Base-by-base conservation (phyloP, 352 stramenopile species). In the Pythium aphanidermatum region DNA sequence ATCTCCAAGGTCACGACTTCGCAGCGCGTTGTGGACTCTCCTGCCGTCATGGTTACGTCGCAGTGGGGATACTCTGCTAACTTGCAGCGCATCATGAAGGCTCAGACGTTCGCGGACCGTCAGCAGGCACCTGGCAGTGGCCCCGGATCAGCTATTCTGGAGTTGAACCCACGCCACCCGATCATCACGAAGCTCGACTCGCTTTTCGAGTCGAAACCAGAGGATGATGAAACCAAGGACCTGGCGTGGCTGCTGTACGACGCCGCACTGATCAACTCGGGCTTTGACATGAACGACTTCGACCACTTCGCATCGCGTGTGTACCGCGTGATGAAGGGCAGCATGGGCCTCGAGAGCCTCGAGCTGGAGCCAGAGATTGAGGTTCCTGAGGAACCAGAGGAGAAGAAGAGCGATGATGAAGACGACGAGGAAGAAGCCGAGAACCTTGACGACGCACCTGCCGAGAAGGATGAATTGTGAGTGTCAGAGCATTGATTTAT, bases 41-140 rank as follows among this genome's bases (percentile, higher is more conserved):
- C 97, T 11, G 92, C 91, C 2, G 93, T 99, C 49, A 96, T 99
- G 55, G 90, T 97, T 28, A 98, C 93, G 8, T 93, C 86, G 5
- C 86, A 98, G 63, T 99, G 95, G 74, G 96, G 96, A 17, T 91
- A 99, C 71, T 97, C 86, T 31, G 96, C 97, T 13, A 99, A 99
- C 71, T 99, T 99, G 96, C 96, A 99, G 70, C 85, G 96, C 31
- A 98, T 99, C 69, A 98, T 99, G 86, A 92, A 97, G 64, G 77
- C 96, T 20, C 97, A 99, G 75, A 97, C 97, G 13, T 98, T 99
- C 60, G 73, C 80, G 6, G 90, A 95, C 53, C 76, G 80, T 7
- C 64, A 80, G 17, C 74, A 83, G 8, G 47, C 53, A 3, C 35
- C 51, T 10, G 42, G 32, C 14, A 46, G 23, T 16, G 65, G 70